Evolutionary conservation across 2,329 filamentous ascomycete genomes (phyloP), one percentile per base, ranked within the genome.

Genomic region (Hansfordia pulvinata): DNA sequence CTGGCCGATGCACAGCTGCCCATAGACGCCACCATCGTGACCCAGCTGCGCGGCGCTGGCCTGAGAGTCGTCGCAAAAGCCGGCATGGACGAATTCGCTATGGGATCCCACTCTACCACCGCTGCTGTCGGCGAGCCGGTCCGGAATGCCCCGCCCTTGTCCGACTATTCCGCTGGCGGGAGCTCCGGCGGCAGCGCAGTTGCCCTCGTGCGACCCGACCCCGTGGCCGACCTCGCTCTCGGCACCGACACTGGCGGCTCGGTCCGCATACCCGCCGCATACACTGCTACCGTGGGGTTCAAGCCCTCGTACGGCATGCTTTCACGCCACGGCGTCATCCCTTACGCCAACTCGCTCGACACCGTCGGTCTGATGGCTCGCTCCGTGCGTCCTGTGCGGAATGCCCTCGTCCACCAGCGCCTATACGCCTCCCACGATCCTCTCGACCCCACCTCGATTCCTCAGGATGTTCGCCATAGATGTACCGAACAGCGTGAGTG

Each of bases 181-280:
- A 94, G 86, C 49, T 96, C 88, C 4, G 90, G 90, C 21, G 90
- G 90, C 11, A 94, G 86, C 49, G 90, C 90, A 3, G 70, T 92
- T 8, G 83, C 84, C 10, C 82, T 96, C 19, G 72, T 69, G 12
- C 61, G 65, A 1, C 66, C 66, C 13, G 55, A 62, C 4, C n/a
- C n/a, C n/a, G n/a, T n/a, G n/a, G 64, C 60, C 1, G 58, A 69
- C 15, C 30, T 73, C 19, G 85, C 85, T 6, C 56, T 98, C 16
- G 90, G 90, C 11, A 96, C 90, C 12, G 90, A 98, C 47, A 98
- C 86, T 0, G 86, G 86, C 36, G 86, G 86, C 10, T 92, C 82
- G 2, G 78, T 94, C 25, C 67, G 86, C 31, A 63, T 94, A 25
- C 86, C 86, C 0, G 86, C 86, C 10, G 82, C 86, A 2, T 94